phyloP scores from a whole-genome alignment of 2,329 filamentous ascomycete genomes.

The Corniculantispora saksenae region DNA sequence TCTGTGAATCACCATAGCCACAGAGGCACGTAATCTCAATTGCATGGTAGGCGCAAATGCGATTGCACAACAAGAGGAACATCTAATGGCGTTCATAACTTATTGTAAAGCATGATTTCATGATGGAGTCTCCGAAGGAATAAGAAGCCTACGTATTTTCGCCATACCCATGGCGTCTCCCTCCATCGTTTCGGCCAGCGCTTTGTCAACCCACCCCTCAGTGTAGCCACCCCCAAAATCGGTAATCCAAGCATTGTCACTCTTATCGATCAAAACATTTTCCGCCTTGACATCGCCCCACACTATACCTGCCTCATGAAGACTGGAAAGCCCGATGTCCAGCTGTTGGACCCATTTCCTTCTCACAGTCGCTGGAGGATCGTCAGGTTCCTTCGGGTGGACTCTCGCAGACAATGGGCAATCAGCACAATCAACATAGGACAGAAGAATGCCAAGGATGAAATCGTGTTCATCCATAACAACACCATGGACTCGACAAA shows the following conservation, averaged over 20 bases:
- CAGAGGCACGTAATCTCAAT: too few species aligned
- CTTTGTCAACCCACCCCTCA: constrained; percentile 28
- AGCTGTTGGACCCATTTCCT: constrained; percentile 25
- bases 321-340: constrained; percentile 14
- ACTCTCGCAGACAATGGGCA: constrained; percentile 2
- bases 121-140: neutral
- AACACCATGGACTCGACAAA: constrained; percentile 26
- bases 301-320: constrained; percentile 28
- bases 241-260: constrained; percentile 31
- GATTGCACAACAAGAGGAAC: too few species aligned
- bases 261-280: constrained; percentile 33
- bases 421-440: constrained; percentile 16
- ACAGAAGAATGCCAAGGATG: constrained; percentile 23
- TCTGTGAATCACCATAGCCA: too few species aligned
- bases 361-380: constrained; percentile 20
- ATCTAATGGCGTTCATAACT: too few species aligned
- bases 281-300: constrained; percentile 36
- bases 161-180: constrained; percentile 5
- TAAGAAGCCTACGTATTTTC: constrained; percentile 4
- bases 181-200: neutral
- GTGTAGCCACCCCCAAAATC: constrained; percentile 36
- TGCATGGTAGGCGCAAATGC: too few species aligned
- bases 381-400: neutral
- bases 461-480: constrained; percentile 23
- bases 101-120: too few species aligned